Evolutionary conservation across 208 protist genomes (phyloP), one percentile per base, ranked within the genome.

Genomic region (Crithidia brevicula): DNA sequence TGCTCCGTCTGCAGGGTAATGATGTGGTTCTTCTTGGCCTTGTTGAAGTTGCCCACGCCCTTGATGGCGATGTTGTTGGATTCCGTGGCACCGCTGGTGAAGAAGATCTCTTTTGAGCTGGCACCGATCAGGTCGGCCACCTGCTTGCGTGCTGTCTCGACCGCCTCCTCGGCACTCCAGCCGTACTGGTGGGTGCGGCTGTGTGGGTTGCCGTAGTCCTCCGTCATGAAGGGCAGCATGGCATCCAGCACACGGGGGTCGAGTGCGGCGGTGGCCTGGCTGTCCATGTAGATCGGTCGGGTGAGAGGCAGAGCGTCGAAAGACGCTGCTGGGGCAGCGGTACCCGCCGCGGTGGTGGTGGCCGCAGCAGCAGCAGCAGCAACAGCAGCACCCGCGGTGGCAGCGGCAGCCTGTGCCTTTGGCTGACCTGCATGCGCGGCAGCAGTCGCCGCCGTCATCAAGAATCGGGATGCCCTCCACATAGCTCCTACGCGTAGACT

Each of bases 1-100:
- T 99, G 99, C 89, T 99, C 98, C 60, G 93, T 98, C 74, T 98
- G 93, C 36, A 97, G 87, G 0, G 98, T 99, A 56, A 99, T 96
- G 62, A 99, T 89, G 85, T 99, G 99, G 42, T 98, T 98, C 87
- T 99, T 99, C 74, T 96, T 98, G 18, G 79, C 83, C 67, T 96
- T 93, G 64, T 99, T 95, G 81, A 99, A 99, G 70, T 95, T 89
- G n/a, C 97, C 97, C 0, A 99, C 94, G 45, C 98, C 99, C 82
- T 99, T 99, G 46, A 99, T 91, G 33, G 98, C 97, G 49, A 99
- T 98, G 82, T 99, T 99, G 79, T 99, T 99, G 28, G 85, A 97
- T 79, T 99, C 98, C n/a, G 99, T 99, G 13, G 98, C 99, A 38
- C 99, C 99, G 49, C 91, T 98, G n/a, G 99, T 99, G 84, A 99